Conservation (phyloP, 148 eudicot species). For the Arbutus unedo region DNA sequence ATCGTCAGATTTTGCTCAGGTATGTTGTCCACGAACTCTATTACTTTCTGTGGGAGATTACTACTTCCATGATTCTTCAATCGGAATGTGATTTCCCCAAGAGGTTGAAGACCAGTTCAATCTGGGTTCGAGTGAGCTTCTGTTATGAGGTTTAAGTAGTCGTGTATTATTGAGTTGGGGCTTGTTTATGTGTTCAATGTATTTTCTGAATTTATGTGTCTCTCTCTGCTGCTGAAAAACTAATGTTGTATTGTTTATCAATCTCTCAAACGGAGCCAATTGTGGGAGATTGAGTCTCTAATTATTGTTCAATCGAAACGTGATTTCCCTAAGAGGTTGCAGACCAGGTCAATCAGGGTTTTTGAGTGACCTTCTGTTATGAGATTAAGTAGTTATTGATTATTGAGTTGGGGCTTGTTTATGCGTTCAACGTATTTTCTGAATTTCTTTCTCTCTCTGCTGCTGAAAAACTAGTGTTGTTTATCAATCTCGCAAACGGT, state of each 20-base stretch:
- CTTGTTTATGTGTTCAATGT: neutral
- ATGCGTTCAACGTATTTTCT: neutral
- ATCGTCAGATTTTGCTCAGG: too few species aligned
- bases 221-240: too few species aligned
- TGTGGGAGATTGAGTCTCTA: too few species aligned
- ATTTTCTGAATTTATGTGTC: too few species aligned
- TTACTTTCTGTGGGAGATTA: neutral
- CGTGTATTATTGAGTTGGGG: neutral
- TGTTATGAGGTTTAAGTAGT: neutral
- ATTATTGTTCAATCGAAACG: too few species aligned
- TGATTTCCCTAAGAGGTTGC: too few species aligned
- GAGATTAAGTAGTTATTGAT: neutral
- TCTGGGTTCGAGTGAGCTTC: neutral
- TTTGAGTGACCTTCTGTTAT: neutral
- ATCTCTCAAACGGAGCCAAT: too few species aligned
- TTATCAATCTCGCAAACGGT: neutral
- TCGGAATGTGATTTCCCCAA: too few species aligned
- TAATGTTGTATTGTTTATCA: too few species aligned
- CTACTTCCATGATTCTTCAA: neutral
- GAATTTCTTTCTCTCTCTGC: neutral
- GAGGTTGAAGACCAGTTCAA: neutral
- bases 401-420: neutral
- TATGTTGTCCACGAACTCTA: neutral
- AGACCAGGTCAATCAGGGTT: neutral
- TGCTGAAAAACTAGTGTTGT: neutral